Evolutionary conservation across 108 stramenopile species (phyloP).

Genomic region (Nitzschia sp.): DNA sequence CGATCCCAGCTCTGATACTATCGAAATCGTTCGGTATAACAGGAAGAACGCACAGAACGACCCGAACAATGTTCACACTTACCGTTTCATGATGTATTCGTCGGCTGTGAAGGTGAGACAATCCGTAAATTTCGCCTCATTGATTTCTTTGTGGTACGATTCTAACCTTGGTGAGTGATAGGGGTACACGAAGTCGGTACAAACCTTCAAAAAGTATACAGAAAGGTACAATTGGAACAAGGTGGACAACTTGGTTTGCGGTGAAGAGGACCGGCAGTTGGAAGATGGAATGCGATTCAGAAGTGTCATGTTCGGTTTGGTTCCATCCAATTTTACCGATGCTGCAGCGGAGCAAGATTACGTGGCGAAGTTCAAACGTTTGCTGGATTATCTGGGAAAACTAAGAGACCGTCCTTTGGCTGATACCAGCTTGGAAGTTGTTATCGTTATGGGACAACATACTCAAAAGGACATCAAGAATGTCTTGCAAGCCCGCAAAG

Average conservation of each 20-base stretch:
- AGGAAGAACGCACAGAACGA: slow-evolving; percentile 63
- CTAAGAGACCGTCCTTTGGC: slow-evolving; percentile 55
- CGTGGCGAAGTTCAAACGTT: slow-evolving; percentile 57
- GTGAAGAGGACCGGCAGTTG: slow-evolving; percentile 58
- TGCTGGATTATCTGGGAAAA: slow-evolving; percentile 71
- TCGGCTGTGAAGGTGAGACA: slow-evolving; percentile 49
- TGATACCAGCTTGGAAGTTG: slow-evolving; percentile 41
- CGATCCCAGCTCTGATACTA: slow-evolving; percentile 66
- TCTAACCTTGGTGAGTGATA: neutral
- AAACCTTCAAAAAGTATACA: slow-evolving; percentile 83
- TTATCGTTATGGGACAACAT: slow-evolving; percentile 39
- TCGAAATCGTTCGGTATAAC: slow-evolving; percentile 75
- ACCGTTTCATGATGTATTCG: slow-evolving; percentile 56
- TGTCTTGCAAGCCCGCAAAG: slow-evolving; percentile 18
- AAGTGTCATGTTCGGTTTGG: slow-evolving; percentile 71
- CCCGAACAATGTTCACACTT: slow-evolving; percentile 45
- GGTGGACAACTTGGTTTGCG: slow-evolving; percentile 81
- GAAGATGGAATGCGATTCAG: slow-evolving; percentile 70
- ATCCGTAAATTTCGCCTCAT: neutral
- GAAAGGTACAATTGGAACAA: slow-evolving; percentile 80
- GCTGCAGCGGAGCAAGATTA: slow-evolving; percentile 67
- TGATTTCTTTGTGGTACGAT: neutral
- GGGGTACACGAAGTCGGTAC: slow-evolving; percentile 49
- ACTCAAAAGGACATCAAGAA: slow-evolving; percentile 18
- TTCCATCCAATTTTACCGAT: slow-evolving; percentile 61